phyloP scores from a whole-genome alignment of 306 rosid species.

The Inga oerstediana region DNA sequence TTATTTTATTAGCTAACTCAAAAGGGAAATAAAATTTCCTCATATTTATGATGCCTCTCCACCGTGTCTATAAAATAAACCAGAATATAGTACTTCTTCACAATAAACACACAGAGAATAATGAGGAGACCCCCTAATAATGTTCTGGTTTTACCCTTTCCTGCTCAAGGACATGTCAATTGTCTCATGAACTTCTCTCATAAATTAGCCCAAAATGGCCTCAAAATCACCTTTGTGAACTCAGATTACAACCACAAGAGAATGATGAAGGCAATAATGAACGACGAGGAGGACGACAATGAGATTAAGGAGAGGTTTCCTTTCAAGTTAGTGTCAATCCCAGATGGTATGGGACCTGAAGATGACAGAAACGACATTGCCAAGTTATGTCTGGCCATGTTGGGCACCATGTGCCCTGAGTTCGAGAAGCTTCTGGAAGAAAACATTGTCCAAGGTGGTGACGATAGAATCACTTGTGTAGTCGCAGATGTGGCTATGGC shows the following conservation, averaged over 20 bases:
- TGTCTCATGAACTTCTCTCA: slow-evolving; percentile 45
- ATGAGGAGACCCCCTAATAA: slow-evolving; percentile 43
- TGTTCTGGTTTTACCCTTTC: slow-evolving; percentile 43
- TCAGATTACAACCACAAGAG: slow-evolving; percentile 39
- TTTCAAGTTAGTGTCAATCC: slow-evolving; percentile 27
- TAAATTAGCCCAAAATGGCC: slow-evolving; percentile 33
- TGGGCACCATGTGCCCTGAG: not conserved
- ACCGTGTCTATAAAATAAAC: not conserved
- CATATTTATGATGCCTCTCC: not conserved
- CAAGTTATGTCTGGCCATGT: not conserved
- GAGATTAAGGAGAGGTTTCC: not conserved
- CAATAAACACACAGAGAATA: slow-evolving; percentile 10
- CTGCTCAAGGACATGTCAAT: slow-evolving; percentile 52
- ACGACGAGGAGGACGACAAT: not conserved
- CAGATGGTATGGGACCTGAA: not conserved
- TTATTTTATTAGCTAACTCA: too few relatives aligned
- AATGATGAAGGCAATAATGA: not conserved
- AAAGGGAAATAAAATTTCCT: not conserved
- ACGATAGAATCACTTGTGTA: not conserved
- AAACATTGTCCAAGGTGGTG: not conserved
- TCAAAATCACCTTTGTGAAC: slow-evolving; percentile 45
- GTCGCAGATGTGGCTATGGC: not conserved
- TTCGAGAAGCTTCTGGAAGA: not conserved
- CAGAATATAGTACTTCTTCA: not conserved
- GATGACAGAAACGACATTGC: not conserved